Evolutionary conservation across 2,329 filamentous ascomycete species (phyloP).

Genomic region (Ophiostoma novo-ulmi): DNA sequence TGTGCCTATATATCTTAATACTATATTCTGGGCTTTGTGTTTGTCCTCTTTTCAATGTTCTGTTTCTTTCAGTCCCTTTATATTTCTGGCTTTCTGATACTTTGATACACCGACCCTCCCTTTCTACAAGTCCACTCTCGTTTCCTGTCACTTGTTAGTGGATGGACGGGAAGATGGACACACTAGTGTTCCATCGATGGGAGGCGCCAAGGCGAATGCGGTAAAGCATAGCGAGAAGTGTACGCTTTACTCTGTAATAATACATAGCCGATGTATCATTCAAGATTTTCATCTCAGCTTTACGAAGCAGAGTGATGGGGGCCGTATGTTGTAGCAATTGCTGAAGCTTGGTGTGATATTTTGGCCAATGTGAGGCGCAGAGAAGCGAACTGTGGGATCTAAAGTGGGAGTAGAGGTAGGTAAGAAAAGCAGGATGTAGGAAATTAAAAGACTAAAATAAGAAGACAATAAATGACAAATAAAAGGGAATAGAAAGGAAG

Average conservation of each 20-base stretch:
- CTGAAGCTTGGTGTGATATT: not conserved
- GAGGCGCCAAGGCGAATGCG: conserved; percentile 16
- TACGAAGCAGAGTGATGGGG: not conserved
- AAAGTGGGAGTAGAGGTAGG: too few relatives aligned
- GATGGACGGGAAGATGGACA: not conserved
- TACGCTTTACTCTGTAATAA: not conserved
- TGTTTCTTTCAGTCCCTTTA: not conserved
- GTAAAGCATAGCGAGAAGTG: conserved; percentile 16
- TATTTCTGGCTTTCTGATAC: not conserved
- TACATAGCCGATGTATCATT: too few relatives aligned
- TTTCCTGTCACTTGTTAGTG: conserved; percentile 6
- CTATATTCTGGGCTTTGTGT: not conserved
- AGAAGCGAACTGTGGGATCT: not conserved
- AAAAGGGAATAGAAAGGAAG: not conserved
- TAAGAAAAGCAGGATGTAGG: not conserved
- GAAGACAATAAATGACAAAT: not conserved
- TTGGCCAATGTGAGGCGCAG: not conserved
- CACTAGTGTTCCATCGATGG: conserved; percentile 10
- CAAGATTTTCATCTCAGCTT: not conserved
- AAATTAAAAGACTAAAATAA: not conserved
- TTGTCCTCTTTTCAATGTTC: not conserved
- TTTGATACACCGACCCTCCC: not conserved
- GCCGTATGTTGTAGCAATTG: not conserved
- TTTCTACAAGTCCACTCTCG: conserved; percentile 2
- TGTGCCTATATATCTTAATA: not conserved